These are phyloP conservation scores for Xylaria sp. DNA, from an alignment of 2,329 filamentous ascomycete genomes.

Conservation along the genomic window DNA sequence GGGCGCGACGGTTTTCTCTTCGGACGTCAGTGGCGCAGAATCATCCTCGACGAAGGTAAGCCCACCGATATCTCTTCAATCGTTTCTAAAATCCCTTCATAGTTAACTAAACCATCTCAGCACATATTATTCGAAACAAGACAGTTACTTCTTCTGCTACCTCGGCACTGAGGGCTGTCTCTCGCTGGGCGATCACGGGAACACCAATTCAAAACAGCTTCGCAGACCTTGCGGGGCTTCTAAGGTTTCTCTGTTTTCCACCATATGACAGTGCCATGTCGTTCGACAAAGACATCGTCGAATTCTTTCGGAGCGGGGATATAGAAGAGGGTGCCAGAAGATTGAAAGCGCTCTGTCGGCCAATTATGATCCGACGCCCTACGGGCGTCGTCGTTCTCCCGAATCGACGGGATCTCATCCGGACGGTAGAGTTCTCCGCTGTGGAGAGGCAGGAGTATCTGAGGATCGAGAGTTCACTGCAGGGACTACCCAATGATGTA, in stretches of 20 bases:
- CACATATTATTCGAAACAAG: constrained; percentile 8
- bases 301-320: constrained; percentile 1
- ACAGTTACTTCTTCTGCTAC: constrained; percentile 2
- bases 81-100: neutral
- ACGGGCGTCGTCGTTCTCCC: neutral
- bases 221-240: neutral
- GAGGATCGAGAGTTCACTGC: constrained; percentile 6
- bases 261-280: constrained; percentile 1
- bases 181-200: constrained; percentile 10
- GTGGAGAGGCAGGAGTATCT: constrained; percentile 3
- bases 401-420: neutral
- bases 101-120: neutral
- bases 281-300: constrained; percentile 13
- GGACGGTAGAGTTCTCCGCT: neutral
- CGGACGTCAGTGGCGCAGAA: constrained; percentile 4
- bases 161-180: neutral
- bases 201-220: constrained; percentile 15
- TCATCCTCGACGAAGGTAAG: constrained; percentile 14
- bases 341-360: constrained; percentile 5
- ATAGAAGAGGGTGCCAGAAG: constrained; percentile 1
- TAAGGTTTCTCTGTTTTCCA: neutral
- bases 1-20: neutral
- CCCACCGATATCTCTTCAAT: neutral
- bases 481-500: neutral
- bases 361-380: constrained; percentile 6